Evolutionary conservation across 768 basidiomycete genomes (phyloP), one percentile per base, ranked within the genome.

Genomic region (Tephrocybe sp.): DNA sequence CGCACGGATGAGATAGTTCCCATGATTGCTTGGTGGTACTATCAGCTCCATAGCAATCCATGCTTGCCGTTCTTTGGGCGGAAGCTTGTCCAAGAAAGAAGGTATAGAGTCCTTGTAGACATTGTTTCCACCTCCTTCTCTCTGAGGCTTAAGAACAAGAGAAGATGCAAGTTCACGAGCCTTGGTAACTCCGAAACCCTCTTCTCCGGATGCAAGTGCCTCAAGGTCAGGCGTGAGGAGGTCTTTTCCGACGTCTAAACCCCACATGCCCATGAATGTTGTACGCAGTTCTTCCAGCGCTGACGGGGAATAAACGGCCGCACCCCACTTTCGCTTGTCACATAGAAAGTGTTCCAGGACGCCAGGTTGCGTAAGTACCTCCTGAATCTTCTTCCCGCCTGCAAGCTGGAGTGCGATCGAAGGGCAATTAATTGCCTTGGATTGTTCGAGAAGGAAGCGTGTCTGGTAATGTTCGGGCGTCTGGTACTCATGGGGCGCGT

Each of bases 1-100:
- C 6, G 90, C 83, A 31, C 88, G 82, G 17, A 97, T 76, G 36
- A 99, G 79, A 65, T 88, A 86, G 55, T 87, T 89, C 6, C 80
- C 74, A 12, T 82, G 60, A 2, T 80, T 79, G 23, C 73, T 64
- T 0, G 95, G 95, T 1, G 93, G 85, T 16, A 74, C 71, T 55
- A 99, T 99, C 59, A 98, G 72, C 53, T 88, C 85, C 96, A 98
- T 98, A 30, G 95, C 89, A 48, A 98, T 93, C 90, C 96, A 99
- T 2, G 89, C 93, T 55, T 82, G 77, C 7, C 85, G 78, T 61
- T 90, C 89, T 47, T 72, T 62, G 1, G 60, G 65, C 0, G 79
- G 78, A 2, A 98, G 72, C 5, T 61, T 61, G 12, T 85, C 81
- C 2, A 99, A 72, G 68, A 92, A 93, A 0, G 72, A 56, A 0